These are phyloP conservation scores for Podospora pseudopauciseta DNA, from an alignment of 495 filamentous ascomycete genomes.

Conservation along the genomic window DNA sequence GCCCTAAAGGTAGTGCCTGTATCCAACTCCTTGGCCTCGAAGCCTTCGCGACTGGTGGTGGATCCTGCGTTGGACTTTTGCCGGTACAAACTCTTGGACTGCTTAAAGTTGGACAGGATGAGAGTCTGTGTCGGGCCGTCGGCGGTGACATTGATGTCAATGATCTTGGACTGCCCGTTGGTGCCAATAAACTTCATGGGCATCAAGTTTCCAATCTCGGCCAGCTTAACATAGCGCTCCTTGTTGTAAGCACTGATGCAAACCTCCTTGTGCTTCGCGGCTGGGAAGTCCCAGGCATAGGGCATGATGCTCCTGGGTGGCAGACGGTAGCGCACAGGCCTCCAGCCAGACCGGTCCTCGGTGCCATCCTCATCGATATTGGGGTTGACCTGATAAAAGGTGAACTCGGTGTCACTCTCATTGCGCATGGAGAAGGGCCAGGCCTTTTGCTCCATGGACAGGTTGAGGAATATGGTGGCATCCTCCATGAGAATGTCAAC, in stretches of 20 bases:
- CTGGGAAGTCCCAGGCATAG: conserved; percentile 98
- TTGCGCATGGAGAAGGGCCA: conserved; percentile 99
- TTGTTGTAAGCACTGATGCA: conserved; percentile 74
- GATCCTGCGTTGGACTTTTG: conserved; percentile 67
- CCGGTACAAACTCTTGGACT: conserved; percentile 90
- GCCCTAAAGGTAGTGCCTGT: conserved; percentile 84
- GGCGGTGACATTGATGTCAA: conserved; percentile 92
- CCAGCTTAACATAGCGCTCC: conserved; percentile 85
- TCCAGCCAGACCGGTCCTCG: conserved; percentile 80
- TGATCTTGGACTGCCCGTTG: conserved; percentile 66
- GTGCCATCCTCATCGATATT: conserved; percentile 75
- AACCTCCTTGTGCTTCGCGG: conserved; percentile 91
- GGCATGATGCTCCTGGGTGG: conserved; percentile 97
- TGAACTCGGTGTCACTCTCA: conserved; percentile 92
- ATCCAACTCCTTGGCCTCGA: conserved; percentile 89
- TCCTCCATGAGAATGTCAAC: conserved; percentile 88
- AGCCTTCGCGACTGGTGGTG: conserved; percentile 55
- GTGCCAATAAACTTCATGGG: conserved; percentile 72
- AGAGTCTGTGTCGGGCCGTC: conserved; percentile 93
- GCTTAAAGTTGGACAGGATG: conserved; percentile 90
- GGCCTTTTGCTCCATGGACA: conserved; percentile 83
- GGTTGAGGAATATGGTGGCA: conserved; percentile 86
- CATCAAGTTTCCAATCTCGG: conserved; percentile 91
- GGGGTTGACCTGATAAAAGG: conserved; percentile 80
- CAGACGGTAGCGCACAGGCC: conserved; percentile 86